A percentile compares a stretch with the other conserved stretches of the same genome.
Conservation (phyloP, 805 yeast species). For the Cyberlindnera xishuangbannaensis region DNA sequence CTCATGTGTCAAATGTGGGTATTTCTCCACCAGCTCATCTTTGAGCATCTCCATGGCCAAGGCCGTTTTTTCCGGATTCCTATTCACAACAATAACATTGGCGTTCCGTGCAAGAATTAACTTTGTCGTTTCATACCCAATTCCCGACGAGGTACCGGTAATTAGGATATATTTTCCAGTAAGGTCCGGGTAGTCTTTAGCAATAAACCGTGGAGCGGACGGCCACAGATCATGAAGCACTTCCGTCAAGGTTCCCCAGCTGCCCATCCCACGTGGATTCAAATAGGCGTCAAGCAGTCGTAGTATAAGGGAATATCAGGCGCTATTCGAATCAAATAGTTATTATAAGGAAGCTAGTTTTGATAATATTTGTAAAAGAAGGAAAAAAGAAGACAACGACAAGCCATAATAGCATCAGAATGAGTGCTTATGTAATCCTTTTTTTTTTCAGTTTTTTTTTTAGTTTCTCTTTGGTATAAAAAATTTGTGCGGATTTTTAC, state of each 20-base stretch:
- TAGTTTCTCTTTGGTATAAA: too few species aligned
- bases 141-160: constrained; percentile 32
- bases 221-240: constrained; percentile 13
- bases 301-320: not conserved
- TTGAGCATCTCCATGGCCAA: constrained; percentile 26
- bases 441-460: too few species aligned
- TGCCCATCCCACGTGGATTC: not conserved
- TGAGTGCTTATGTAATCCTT: too few species aligned
- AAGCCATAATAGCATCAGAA: too few species aligned
- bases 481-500: too few species aligned
- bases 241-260: constrained; percentile 1
- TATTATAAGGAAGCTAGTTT: not conserved
- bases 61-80: constrained; percentile 30
- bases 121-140: constrained; percentile 30
- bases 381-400: too few species aligned
- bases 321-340: not conserved
- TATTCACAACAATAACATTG: constrained; percentile 32
- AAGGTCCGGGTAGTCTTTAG: constrained; percentile 28
- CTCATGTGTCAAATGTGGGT: constrained; percentile 1
- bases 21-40: constrained; percentile 16
- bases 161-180: constrained; percentile 17
- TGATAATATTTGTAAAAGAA: too few species aligned
- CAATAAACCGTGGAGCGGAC: constrained; percentile 22
- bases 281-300: not conserved
- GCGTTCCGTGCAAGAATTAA: constrained; percentile 29